phyloP scores from a whole-genome alignment of 1,284 basidiomycete genomes.

The Gomphus bonarii region DNA sequence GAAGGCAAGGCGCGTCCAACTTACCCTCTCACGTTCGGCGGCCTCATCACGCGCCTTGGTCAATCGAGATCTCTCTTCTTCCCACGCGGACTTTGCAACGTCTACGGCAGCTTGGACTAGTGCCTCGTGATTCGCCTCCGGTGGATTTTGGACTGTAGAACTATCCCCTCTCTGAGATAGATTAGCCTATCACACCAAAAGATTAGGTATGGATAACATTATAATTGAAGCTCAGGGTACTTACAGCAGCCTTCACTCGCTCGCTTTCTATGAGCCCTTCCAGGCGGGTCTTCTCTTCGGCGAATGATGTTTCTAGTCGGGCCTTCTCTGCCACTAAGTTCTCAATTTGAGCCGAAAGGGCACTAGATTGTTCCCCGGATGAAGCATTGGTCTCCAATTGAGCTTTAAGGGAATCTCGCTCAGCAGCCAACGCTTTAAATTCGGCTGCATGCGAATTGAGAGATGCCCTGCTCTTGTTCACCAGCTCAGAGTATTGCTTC shows the following conservation, averaged over 20 bases:
- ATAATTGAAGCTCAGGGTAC: constrained; percentile 26
- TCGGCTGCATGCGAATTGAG: constrained; percentile 20
- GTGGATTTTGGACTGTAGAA: background rate
- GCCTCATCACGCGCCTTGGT: constrained; percentile 51
- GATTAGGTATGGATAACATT: constrained; percentile 16
- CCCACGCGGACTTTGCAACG: constrained; percentile 1
- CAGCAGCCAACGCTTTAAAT: constrained; percentile 25
- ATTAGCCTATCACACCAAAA: background rate
- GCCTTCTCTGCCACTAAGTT: constrained; percentile 33
- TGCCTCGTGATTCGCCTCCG: background rate
- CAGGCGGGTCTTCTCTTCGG: constrained; percentile 17
- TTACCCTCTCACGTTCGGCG: constrained; percentile 42
- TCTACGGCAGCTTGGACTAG: constrained; percentile 2
- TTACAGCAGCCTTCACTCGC: constrained; percentile 4
- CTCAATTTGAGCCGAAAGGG: constrained; percentile 27
- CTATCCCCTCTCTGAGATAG: background rate
- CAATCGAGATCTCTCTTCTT: constrained; percentile 44
- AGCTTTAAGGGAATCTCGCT: constrained; percentile 24
- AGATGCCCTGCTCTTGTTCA: constrained; percentile 2
- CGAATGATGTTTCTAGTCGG: constrained; percentile 29
- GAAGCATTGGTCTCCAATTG: constrained; percentile 17
- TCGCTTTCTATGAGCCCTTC: background rate
- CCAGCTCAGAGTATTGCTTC: constrained; percentile 20
- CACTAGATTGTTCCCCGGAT: constrained; percentile 14
- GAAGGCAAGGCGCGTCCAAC: constrained; percentile 1